Conservation (phyloP, 768 basidiomycete genomes). For the Neoboletus brunneissimus region DNA sequence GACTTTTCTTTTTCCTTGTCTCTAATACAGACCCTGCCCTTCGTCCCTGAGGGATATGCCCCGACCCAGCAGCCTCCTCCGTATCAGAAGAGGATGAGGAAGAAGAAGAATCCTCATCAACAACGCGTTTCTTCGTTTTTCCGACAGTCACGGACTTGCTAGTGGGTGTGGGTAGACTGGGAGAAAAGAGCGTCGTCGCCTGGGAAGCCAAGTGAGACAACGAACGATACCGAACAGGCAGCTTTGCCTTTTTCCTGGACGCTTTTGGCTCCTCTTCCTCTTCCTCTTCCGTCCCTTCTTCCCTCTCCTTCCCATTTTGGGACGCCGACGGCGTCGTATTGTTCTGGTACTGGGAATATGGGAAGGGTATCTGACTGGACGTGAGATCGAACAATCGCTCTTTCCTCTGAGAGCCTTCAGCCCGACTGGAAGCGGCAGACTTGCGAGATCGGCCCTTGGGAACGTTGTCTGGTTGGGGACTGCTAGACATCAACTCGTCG, state of each 20-base stretch:
- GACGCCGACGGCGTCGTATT: conserved; percentile 3
- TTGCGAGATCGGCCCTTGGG: background rate
- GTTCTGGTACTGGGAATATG: conserved; percentile 46
- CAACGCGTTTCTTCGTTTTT: conserved; percentile 22
- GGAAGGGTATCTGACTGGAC: conserved; percentile 52
- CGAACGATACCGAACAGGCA: conserved; percentile 36
- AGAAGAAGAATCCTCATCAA: conserved; percentile 28
- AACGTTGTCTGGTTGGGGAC: conserved; percentile 16
- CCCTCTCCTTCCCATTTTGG: conserved; percentile 37
- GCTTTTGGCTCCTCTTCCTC: conserved; percentile 5
- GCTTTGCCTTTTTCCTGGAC: conserved; percentile 21
- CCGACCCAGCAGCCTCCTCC: conserved; percentile 31
- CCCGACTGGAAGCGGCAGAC: background rate
- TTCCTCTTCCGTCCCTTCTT: conserved; percentile 25
- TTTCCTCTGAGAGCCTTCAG: conserved; percentile 1
- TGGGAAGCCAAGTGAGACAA: conserved; percentile 51
- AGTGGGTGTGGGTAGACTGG: conserved; percentile 35
- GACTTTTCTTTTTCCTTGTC: conserved; percentile 27
- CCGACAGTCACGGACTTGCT: conserved; percentile 27
- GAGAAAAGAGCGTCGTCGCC: conserved; percentile 31
- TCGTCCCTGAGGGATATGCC: conserved; percentile 62
- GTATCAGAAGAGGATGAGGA: conserved; percentile 41
- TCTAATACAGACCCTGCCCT: conserved; percentile 45
- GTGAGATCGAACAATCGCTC: conserved; percentile 48
- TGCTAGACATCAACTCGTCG: conserved; percentile 38